These are phyloP conservation scores for Hypomyces perniciosus DNA, from an alignment of 2,329 filamentous ascomycete genomes.

Conservation along the genomic window DNA sequence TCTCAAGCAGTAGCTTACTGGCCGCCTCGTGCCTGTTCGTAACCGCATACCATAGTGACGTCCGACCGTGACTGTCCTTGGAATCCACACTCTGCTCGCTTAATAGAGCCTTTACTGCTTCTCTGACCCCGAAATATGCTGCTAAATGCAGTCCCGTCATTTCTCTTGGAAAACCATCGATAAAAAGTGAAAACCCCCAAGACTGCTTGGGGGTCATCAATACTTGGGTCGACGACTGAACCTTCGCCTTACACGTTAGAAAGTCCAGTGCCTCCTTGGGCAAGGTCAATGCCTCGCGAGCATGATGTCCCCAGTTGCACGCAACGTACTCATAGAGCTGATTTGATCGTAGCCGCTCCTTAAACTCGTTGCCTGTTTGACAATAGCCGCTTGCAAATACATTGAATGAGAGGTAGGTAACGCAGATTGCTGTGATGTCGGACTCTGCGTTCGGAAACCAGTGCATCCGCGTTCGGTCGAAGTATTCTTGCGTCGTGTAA, in stretches of 20 bases:
- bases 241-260: background rate
- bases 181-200: background rate
- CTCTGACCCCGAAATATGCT: background rate
- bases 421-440: background rate
- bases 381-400: background rate
- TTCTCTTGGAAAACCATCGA: too few relatives aligned
- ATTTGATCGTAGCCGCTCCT: background rate
- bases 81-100: background rate
- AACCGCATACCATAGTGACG: background rate
- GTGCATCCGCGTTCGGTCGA: slow-evolving; percentile 19
- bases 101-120: too few relatives aligned
- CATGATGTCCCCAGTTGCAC: background rate
- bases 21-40: slow-evolving; percentile 9
- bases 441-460: background rate
- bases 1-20: slow-evolving; percentile 8
- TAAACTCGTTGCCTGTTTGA: background rate
- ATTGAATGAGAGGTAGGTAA: background rate
- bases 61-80: background rate
- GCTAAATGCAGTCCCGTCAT: background rate
- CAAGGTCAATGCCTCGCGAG: background rate
- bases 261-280: background rate
- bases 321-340: background rate
- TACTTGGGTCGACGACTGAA: background rate
- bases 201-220: background rate
- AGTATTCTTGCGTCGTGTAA: slow-evolving; percentile 38